Conservation (phyloP, 768 basidiomycete species). For the Gyrodon lividus region DNA sequence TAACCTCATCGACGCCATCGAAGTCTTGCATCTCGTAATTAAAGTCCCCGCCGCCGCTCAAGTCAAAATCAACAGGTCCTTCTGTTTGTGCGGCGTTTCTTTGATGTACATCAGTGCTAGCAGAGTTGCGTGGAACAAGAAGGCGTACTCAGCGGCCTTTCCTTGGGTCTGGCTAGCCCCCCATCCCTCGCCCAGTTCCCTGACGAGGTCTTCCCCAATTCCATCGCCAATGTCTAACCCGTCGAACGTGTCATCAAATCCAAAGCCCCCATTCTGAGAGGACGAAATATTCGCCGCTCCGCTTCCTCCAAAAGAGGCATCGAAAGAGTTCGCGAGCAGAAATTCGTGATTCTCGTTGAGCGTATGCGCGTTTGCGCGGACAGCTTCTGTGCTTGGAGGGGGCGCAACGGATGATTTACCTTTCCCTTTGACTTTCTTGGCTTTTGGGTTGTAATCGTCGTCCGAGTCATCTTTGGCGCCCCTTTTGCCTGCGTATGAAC, state of each 20-base stretch:
- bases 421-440: conserved; percentile 27
- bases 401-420: conserved; percentile 21
- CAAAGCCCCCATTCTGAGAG: conserved; percentile 52
- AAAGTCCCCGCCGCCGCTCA: conserved; percentile 16
- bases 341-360: conserved; percentile 72
- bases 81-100: conserved; percentile 18
- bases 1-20: not conserved
- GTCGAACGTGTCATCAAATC: conserved; percentile 55
- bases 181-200: conserved; percentile 76
- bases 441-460: conserved; percentile 49
- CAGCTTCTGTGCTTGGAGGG: conserved; percentile 39
- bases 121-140: not conserved
- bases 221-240: conserved; percentile 57
- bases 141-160: conserved; percentile 15
- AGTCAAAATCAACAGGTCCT: conserved; percentile 15
- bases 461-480: conserved; percentile 38
- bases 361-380: conserved; percentile 56
- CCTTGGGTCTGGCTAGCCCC: conserved; percentile 27
- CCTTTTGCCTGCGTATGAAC: conserved; percentile 5
- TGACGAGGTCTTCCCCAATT: conserved; percentile 71
- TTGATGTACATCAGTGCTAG: conserved; percentile 13
- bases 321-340: conserved; percentile 64
- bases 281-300: conserved; percentile 44
- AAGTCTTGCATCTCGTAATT: conserved; percentile 24
- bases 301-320: conserved; percentile 51